Evolutionary conservation across 2,329 filamentous ascomycete genomes (phyloP), one percentile per base, ranked within the genome.

Genomic region (Colletotrichum destructivum): DNA sequence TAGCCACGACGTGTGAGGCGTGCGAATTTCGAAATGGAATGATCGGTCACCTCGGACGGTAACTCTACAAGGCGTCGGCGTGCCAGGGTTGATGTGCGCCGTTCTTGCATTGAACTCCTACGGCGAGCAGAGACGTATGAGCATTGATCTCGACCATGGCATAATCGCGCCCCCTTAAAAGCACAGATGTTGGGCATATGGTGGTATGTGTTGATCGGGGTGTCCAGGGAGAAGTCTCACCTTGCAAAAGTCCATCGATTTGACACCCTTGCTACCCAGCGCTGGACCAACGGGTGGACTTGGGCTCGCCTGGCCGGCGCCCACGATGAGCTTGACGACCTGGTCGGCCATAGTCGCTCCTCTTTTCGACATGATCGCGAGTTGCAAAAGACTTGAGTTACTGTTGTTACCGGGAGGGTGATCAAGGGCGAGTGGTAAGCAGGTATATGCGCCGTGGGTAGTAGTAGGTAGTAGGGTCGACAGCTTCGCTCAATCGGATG

Each of bases 171-270:
- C 64, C 40, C 65, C 60, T 56, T 23, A 40, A 56, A 71, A 62
- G 62, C 44, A 70, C n/a, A 18, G 35, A 64, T 47, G 23, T 68
- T 65, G 71, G 73, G 62, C 52, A 68, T n/a, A 56, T 44, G n/a
- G 63, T 69, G 59, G 52, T 63, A 76, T 64, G 63, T 63, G 23
- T 57, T 69, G 42, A 66, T 57, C 69, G 52, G 35, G 44, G 21
- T 52, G 55, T 47, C 65, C 51, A 51, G 54, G 38, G 62, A 55
- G 15, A 31, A 66, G 67, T 40, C 82, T 73, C 73, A 97, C 96
- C 89, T 98, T 98, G 91, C 96, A 98, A 82, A 98, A 99, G 84
- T 99, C 96, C 92, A 99, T 99, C 70, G 94, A 97, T 87, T 99
- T 99, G 74, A 99, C 93, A 87, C 96, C 96, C 87, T 98, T 98